Evolutionary conservation across 768 basidiomycete genomes (phyloP).

Genomic region (Trichaptum fuscoviolaceum): DNA sequence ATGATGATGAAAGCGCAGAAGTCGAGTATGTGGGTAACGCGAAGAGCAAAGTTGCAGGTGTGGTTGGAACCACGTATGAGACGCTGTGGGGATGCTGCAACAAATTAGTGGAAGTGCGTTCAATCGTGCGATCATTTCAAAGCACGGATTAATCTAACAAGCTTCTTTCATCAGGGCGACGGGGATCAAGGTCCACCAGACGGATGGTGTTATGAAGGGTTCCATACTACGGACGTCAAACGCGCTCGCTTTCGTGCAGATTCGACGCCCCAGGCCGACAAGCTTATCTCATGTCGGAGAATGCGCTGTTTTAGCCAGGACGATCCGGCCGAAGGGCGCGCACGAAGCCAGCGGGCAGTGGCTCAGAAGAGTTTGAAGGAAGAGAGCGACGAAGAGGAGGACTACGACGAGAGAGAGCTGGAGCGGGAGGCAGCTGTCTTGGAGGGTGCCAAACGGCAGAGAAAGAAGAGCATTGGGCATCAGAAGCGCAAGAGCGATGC

Average conservation of each 20-base stretch:
- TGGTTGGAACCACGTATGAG: conserved; percentile 32
- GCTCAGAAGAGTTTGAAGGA: conserved; percentile 3
- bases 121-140: not conserved
- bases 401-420: conserved; percentile 1
- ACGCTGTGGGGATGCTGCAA: conserved; percentile 74
- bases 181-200: conserved; percentile 81
- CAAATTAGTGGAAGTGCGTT: conserved; percentile 44
- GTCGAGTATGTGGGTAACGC: conserved; percentile 51
- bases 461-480: not conserved
- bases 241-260: conserved; percentile 78
- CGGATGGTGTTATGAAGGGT: conserved; percentile 84
- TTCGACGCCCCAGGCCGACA: conserved; percentile 61
- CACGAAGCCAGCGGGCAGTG: not conserved
- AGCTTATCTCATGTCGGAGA: conserved; percentile 53
- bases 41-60: conserved; percentile 20
- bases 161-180: conserved; percentile 35
- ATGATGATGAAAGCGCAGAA: conserved; percentile 77
- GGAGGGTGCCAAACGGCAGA: not conserved
- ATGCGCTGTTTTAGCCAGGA: conserved; percentile 37
- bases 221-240: conserved; percentile 69
- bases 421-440: not conserved
- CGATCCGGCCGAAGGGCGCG: not conserved
- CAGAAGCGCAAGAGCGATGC: not conserved
- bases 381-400: not conserved
- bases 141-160: not conserved